Evolutionary conservation across 768 basidiomycete species (phyloP), one percentile per base, ranked within the genome.

Genomic region (Pulveroboletus sp.): DNA sequence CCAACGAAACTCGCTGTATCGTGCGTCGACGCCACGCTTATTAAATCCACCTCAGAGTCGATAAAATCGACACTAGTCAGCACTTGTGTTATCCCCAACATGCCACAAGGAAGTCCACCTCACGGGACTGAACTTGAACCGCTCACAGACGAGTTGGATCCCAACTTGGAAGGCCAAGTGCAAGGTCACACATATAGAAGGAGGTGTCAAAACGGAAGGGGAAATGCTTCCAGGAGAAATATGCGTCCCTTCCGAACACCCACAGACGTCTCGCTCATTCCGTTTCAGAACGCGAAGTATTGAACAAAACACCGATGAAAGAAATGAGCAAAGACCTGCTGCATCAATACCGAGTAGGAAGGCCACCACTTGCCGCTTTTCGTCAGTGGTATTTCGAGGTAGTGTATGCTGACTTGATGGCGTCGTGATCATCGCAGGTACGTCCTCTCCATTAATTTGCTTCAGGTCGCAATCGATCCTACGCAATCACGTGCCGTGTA

Each of bases 181-280:
- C 21, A 21, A 21, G 21, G 21, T 21, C 21, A 21, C 21, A 21
- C 21, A 21, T 21, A 21, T 21, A 21, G 21, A 21, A 21, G 21
- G 21, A 21, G 2, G 21, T 21, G 21, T 21, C 21, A 21, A 21
- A 21, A 2, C 21, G n/a, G 9, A 64, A 61, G 43, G 59, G 37
- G 5, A 51, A 26, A 31, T 21, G 36, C 17, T 44, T 56, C 14
- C 18, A 43, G 10, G 53, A 53, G 40, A 56, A 41, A 30, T 56
- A 52, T 32, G 46, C 38, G 40, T 39, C 2, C 58, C 56, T 56
- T 48, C 47, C 2, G 58, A 60, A 21, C 45, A 57, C 5, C 13
- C 57, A 4, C 52, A 24, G 43, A 26, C 28, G 18, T 14, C 13
- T 31, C 8, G 42, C 18, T 31, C 28, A 10, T 28, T 10, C 2